phyloP scores from a whole-genome alignment of 306 rosid genomes.

The Prinsepia uniflora region DNA sequence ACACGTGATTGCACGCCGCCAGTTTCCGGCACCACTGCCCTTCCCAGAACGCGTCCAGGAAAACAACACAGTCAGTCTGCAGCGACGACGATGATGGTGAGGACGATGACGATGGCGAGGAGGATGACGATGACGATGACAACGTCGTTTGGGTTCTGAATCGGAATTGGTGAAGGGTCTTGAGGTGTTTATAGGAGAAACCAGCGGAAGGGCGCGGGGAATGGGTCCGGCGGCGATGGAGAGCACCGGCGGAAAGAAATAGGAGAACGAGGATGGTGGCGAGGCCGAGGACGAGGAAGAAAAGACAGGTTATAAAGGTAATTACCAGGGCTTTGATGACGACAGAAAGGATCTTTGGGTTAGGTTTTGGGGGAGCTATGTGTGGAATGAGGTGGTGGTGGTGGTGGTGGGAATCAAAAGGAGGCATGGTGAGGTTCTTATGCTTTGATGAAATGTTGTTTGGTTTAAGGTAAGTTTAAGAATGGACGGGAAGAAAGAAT shows the following conservation, averaged over 20 bases:
- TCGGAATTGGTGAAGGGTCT: slow-evolving; percentile 55
- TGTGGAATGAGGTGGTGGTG: slow-evolving; percentile 11
- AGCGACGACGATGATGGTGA: too few relatives aligned
- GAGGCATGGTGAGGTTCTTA: slow-evolving; percentile 7
- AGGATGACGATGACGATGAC: background rate
- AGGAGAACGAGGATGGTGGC: slow-evolving; percentile 69
- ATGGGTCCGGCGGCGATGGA: slow-evolving; percentile 52
- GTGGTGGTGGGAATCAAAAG: background rate
- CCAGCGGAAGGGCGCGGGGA: slow-evolving; percentile 28
- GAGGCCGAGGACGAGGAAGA: slow-evolving; percentile 68
- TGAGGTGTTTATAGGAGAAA: slow-evolving; percentile 38
- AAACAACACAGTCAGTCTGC: slow-evolving; percentile 60
- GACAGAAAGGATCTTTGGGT: too few relatives aligned
- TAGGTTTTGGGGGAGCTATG: slow-evolving; percentile 45
- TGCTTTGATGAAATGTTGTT: background rate
- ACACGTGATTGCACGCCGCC: slow-evolving; percentile 55
- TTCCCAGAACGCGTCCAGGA: slow-evolving; percentile 55
- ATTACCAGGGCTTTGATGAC: slow-evolving; percentile 66
- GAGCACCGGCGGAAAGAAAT: slow-evolving; percentile 51
- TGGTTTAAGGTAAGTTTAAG: too few relatives aligned
- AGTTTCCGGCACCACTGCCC: slow-evolving; percentile 80
- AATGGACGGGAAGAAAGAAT: too few relatives aligned
- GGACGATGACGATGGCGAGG: too few relatives aligned
- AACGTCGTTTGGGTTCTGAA: slow-evolving; percentile 21
- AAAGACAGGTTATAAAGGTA: slow-evolving; percentile 66